These are phyloP conservation scores for Lizanozyma gosingica DNA, from an alignment of 1,139 yeast species.

Conservation along the genomic window DNA sequence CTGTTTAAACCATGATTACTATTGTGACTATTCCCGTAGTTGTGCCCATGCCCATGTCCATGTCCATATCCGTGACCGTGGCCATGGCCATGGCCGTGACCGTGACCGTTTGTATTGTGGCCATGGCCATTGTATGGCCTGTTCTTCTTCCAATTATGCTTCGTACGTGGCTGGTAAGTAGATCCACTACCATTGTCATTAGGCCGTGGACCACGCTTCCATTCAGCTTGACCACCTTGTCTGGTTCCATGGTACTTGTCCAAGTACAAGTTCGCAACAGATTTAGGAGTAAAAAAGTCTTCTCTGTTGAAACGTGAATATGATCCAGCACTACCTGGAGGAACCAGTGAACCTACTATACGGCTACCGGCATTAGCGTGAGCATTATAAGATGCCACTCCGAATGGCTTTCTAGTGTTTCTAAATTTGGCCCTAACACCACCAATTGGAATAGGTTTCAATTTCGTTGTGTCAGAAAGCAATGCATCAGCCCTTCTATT, in stretches of 20 bases:
- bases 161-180: conserved; percentile 3
- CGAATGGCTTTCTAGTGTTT: conserved; percentile 52
- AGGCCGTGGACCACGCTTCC: neutral
- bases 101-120: conserved; percentile 2
- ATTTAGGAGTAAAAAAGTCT: conserved; percentile 71
- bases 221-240: neutral
- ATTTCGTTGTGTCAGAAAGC: conserved; percentile 28
- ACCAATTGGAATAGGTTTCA: conserved; percentile 37
- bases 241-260: conserved; percentile 22
- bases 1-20: neutral
- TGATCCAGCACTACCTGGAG: conserved; percentile 2
- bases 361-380: conserved; percentile 6
- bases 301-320: conserved; percentile 42
- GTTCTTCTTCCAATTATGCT: conserved; percentile 10
- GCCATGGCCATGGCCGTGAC: neutral
- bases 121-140: conserved; percentile 6
- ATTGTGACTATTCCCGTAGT: neutral
- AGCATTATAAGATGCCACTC: conserved; percentile 43
- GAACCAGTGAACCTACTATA: neutral
- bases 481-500: conserved; percentile 41
- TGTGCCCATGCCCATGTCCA: no score
- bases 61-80: neutral
- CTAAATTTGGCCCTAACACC: conserved; percentile 25
- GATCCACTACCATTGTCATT: neutral
- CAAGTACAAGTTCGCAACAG: conserved; percentile 63